These are phyloP conservation scores for Alternaria ventricosa DNA, from an alignment of 2,329 filamentous ascomycete species.

Conservation along the genomic window DNA sequence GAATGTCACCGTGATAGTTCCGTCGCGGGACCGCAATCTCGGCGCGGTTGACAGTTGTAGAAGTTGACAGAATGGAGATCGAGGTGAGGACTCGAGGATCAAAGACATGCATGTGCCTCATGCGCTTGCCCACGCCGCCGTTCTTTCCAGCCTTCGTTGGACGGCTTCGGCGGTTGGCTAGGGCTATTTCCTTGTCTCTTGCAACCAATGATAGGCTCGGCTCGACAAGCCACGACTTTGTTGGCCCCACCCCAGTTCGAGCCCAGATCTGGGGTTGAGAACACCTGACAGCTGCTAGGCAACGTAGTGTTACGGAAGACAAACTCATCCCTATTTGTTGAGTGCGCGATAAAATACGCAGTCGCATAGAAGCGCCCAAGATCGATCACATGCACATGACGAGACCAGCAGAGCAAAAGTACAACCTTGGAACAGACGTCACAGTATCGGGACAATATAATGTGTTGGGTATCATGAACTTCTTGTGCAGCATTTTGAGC, in stretches of 20 bases:
- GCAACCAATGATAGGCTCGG: constrained; percentile 11
- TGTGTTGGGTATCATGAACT: constrained; percentile 33
- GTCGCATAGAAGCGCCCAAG: neutral
- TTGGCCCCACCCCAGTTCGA: constrained; percentile 13
- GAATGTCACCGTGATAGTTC: neutral
- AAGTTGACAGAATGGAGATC: neutral
- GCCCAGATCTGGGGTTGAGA: constrained; percentile 19
- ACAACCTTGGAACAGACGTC: neutral
- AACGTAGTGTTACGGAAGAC: neutral
- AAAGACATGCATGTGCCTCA: constrained; percentile 6
- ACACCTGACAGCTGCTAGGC: constrained; percentile 8
- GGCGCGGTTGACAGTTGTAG: neutral
- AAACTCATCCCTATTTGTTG: neutral
- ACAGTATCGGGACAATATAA: neutral
- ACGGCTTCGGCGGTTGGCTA: constrained; percentile 16
- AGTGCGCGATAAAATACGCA: neutral
- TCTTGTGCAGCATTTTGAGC: constrained; percentile 34
- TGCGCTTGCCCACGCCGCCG: constrained; percentile 5
- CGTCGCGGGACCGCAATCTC: neutral
- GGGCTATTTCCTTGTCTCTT: constrained; percentile 13
- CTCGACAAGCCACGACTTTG: constrained; percentile 12
- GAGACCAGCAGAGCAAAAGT: neutral
- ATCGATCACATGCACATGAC: neutral
- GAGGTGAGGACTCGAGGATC: constrained; percentile 12
- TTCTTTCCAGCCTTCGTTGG: constrained; percentile 11